These are phyloP conservation scores for Fulvia fulva DNA, from an alignment of 2,329 filamentous ascomycete species.

Conservation along the genomic window DNA sequence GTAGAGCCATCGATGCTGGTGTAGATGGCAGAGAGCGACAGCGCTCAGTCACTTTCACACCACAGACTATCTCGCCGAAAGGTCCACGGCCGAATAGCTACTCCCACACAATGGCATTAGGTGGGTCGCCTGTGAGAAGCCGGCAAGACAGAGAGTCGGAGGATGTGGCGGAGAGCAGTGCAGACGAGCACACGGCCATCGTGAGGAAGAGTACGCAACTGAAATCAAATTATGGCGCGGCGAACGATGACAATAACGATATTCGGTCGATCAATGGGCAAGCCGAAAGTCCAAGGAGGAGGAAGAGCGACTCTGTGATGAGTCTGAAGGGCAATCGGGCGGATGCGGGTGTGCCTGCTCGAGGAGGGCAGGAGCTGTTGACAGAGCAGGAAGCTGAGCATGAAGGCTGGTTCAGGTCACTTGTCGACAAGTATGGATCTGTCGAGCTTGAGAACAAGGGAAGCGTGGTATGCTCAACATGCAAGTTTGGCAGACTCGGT, in stretches of 20 bases:
- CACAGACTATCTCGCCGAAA: conserved; percentile 10
- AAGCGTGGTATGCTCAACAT: conserved; percentile 50
- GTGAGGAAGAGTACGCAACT: conserved; percentile 21
- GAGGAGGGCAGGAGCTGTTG: background rate
- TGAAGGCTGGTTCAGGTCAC: conserved; percentile 50
- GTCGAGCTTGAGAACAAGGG: conserved; percentile 84
- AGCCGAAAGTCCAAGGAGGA: conserved; percentile 9
- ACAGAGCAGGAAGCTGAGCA: conserved; percentile 22
- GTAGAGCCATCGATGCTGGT: background rate
- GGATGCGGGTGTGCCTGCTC: conserved; percentile 6
- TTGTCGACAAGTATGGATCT: conserved; percentile 58
- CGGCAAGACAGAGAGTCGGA: conserved; percentile 13
- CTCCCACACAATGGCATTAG: conserved; percentile 7
- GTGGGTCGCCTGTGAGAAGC: conserved; percentile 10
- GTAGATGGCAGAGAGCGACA: conserved; percentile 4
- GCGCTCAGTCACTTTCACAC: conserved; percentile 13
- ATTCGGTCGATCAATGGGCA: background rate
- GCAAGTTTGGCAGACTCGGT: background rate
- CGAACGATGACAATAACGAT: conserved; percentile 21
- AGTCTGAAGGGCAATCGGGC: conserved; percentile 9
- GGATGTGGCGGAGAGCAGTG: conserved; percentile 33
- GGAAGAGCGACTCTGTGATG: conserved; percentile 18
- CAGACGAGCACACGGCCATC: conserved; percentile 43
- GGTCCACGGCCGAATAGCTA: conserved; percentile 4
- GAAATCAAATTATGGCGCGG: conserved; percentile 23